Percentiles rank a stretch among this genome's conserved stretches.
phyloP scores from a whole-genome alignment of 176 grass and related monocot species.

The maize (Zea mays) region DNA sequence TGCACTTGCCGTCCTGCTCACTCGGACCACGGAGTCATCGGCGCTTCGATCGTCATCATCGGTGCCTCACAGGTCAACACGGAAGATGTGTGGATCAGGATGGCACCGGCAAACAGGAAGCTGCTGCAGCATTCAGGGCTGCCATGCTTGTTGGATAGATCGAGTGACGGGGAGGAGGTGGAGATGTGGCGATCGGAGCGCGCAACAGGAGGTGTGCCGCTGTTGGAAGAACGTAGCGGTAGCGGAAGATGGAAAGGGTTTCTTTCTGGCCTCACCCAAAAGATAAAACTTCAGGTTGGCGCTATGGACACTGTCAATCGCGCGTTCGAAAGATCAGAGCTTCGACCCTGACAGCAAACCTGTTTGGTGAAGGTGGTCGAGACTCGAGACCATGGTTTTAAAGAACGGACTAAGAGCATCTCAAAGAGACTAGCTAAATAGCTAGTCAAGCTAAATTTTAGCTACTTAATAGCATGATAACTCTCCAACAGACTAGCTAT shows the following conservation, averaged over 20 bases:
- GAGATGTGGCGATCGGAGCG: not conserved
- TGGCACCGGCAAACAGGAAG: constrained; percentile 30
- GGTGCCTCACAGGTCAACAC: constrained; percentile 21
- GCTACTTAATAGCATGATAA: no score
- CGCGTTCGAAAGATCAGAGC: not conserved
- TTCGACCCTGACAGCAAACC: not conserved
- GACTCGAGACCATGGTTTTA: no score
- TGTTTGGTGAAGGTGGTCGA: no score
- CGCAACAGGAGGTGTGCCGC: not conserved
- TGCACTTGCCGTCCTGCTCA: not conserved
- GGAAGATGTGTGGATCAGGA: not conserved
- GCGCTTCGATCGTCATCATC: not conserved
- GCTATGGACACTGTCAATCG: not conserved
- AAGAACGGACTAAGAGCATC: no score
- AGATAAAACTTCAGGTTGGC: not conserved
- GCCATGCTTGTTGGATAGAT: not conserved
- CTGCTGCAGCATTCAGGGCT: constrained; percentile 7
- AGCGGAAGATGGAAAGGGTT: not conserved
- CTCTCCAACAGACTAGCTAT: no score
- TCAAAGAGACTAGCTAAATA: no score
- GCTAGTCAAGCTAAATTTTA: no score
- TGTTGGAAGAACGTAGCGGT: not conserved
- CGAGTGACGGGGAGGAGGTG: not conserved
- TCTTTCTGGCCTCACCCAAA: not conserved
- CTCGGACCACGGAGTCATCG: not conserved